A percentile compares a stretch with the other conserved stretches of the same genome.
phyloP scores from a whole-genome alignment of 163 green algal species.

The Prototheca stagnorum region DNA sequence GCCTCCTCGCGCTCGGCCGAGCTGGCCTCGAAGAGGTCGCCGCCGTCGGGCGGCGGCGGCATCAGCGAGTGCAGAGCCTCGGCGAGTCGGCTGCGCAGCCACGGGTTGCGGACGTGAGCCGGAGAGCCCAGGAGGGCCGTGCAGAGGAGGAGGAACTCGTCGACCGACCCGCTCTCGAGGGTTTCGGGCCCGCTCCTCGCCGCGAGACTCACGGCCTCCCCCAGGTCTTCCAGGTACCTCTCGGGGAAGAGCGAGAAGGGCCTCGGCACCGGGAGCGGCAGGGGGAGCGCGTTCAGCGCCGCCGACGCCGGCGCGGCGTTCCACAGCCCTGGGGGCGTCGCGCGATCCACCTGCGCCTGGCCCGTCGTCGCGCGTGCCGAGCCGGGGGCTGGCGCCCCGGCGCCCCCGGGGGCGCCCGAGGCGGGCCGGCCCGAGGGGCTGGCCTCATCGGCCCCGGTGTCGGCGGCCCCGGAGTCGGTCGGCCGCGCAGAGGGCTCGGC shows the following conservation, averaged over 20 bases:
- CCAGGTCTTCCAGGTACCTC: constrained; percentile 70
- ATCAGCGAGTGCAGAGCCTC: constrained; percentile 50
- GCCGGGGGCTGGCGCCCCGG: too few relatives aligned
- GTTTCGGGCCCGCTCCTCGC: constrained; percentile 2
- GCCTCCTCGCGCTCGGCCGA: constrained; percentile 7
- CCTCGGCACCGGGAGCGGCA: background rate
- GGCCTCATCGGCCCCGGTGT: too few relatives aligned
- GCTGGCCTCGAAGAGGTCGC: too few relatives aligned
- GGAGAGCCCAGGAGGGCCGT: constrained; percentile 43
- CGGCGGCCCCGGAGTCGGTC: too few relatives aligned
- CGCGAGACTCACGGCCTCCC: constrained; percentile 44
- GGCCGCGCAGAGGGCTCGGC: too few relatives aligned
- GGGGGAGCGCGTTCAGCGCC: constrained; percentile 1
- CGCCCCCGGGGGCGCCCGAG: too few relatives aligned
- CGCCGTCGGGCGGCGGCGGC: constrained; percentile 25
- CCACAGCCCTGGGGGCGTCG: too few relatives aligned
- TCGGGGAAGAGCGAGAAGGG: constrained; percentile 24
- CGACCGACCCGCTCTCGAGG: constrained; percentile 8
- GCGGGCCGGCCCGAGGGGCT: too few relatives aligned
- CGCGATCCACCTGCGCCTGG: too few relatives aligned
- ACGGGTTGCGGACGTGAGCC: constrained; percentile 64
- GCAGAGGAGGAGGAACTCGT: constrained; percentile 54
- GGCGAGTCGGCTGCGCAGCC: constrained; percentile 47
- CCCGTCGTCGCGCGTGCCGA: too few relatives aligned
- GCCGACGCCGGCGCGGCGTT: too few relatives aligned